phyloP scores from a whole-genome alignment of 2,329 filamentous ascomycete genomes.

The Fusarium annulatum region DNA sequence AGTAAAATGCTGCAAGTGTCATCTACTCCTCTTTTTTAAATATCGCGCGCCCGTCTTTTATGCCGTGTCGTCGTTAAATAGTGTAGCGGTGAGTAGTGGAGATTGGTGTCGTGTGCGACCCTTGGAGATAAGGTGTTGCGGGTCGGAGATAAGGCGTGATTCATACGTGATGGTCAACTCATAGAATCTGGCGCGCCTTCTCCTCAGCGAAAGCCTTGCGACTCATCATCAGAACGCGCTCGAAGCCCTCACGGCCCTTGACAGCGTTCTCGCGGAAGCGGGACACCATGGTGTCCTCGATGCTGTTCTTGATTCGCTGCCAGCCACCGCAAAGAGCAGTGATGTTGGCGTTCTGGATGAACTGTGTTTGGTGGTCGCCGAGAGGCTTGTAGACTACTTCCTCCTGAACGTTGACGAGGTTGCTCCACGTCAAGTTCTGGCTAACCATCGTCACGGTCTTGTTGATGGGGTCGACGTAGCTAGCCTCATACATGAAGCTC shows the following conservation, averaged over 20 bases:
- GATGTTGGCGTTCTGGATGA: constrained; percentile 90
- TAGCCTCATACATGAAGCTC: constrained; percentile 93
- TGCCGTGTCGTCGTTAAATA: constrained; percentile 39
- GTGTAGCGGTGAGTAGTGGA: constrained; percentile 42
- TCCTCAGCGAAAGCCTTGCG: constrained; percentile 92
- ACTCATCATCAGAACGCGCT: constrained; percentile 93
- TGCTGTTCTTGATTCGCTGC: constrained; percentile 96
- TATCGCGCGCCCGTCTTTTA: constrained; percentile 38
- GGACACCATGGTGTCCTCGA: constrained; percentile 90
- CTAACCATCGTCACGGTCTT: constrained; percentile 97
- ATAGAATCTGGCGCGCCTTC: constrained; percentile 65
- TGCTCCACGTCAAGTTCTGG: constrained; percentile 92
- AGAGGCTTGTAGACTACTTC: constrained; percentile 86
- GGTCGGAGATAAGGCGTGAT: constrained; percentile 7
- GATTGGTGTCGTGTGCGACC: constrained; percentile 33
- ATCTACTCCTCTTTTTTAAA: constrained; percentile 27
- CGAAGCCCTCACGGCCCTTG: constrained; percentile 93
- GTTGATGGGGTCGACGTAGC: constrained; percentile 85
- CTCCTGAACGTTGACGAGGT: constrained; percentile 91
- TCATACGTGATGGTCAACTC: constrained; percentile 6
- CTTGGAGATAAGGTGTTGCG: constrained; percentile 14
- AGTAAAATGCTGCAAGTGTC: constrained; percentile 41
- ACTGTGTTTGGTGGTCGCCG: constrained; percentile 73
- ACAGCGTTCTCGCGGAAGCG: constrained; percentile 91
- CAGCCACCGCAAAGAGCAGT: constrained; percentile 95